These are phyloP conservation scores for Leavenworthia alabamica DNA, from an alignment of 345 rosid species.

Conservation along the genomic window DNA sequence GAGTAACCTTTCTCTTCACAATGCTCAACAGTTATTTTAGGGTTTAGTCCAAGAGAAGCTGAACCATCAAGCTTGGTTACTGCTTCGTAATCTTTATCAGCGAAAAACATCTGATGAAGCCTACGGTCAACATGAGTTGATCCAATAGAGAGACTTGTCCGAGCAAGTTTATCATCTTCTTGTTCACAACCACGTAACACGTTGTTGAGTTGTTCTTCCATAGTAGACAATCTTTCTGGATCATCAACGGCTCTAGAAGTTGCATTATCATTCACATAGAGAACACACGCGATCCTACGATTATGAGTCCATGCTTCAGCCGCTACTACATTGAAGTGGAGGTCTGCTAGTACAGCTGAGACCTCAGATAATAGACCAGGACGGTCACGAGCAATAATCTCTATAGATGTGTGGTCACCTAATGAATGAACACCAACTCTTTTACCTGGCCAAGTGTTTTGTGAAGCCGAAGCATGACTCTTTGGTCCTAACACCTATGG, in stretches of 20 bases:
- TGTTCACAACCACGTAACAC: conserved; percentile 61
- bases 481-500: conserved; percentile 78
- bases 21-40: conserved; percentile 55
- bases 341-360: conserved; percentile 71
- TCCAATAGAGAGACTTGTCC: conserved; percentile 75
- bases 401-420: conserved; percentile 82
- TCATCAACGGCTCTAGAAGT: conserved; percentile 56
- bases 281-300: conserved; percentile 67
- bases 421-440: conserved; percentile 70
- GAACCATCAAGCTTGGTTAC: conserved; percentile 35
- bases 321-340: conserved; percentile 67
- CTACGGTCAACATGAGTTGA: conserved; percentile 81
- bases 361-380: conserved; percentile 88
- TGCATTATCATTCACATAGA: conserved; percentile 65
- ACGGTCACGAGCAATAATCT: conserved; percentile 78
- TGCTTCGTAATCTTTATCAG: conserved; percentile 84
- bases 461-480: conserved; percentile 43
- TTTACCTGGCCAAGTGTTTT: conserved; percentile 57
- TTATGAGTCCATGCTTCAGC: conserved; percentile 98
- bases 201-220: conserved; percentile 80
- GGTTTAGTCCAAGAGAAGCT: conserved; percentile 37
- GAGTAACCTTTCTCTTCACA: conserved; percentile 83
- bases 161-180: conserved; percentile 51
- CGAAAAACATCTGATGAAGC: conserved; percentile 92
- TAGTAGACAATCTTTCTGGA: conserved; percentile 44